Base-by-base conservation (phyloP, 1,284 basidiomycete species). In the Blastosporella zonata region DNA sequence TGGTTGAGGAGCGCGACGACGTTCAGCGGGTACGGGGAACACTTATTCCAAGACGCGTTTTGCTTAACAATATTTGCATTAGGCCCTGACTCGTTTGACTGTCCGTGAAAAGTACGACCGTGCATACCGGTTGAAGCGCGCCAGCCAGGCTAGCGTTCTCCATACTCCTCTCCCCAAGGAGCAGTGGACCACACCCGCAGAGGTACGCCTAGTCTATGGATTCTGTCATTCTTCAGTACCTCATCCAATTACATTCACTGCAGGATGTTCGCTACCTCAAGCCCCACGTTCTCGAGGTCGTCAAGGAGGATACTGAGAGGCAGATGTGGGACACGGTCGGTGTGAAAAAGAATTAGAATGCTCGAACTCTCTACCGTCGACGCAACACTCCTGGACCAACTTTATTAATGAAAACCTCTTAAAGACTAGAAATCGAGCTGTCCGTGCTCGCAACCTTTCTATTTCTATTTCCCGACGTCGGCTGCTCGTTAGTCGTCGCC, bases 201-300 rank as follows among this genome's bases (percentile, higher is more conserved):
- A 97, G 72, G 95, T 97, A 58, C 57, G 79, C 17, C 6, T 22
- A 38, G 43, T 46, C 28, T 7, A 13, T 44, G 18, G 37, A 28
- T 38, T 7, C 10, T 8, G 2, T 35, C 28, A 6, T 6, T 9
- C 17, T 18, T 47, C 33, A 21, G 7, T 48, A 20, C 43, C 13
- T 12, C 2, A 21, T 49, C 37, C 17, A n/a, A 21, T 49, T 12
- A 45, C 37, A 15, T 43, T 44, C 15, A n/a, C n/a, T n/a, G n/a
- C 66, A 98, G 96, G 96, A 99, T 68, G 70, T 81, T 55, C 90
- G 93, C 55, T 99, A 98, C 79, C 82, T 99, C 59, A 81, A 78
- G 54, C 90, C 92, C 21, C 81, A 89, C 65, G 82, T 99, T 44
- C 61, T 78, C 59, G 81, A 89, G 47, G 86, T 97, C 53, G 74